Evolutionary conservation across 2,329 filamentous ascomycete species (phyloP), one percentile per base, ranked within the genome.

Genomic region (Aspergillus tanneri): DNA sequence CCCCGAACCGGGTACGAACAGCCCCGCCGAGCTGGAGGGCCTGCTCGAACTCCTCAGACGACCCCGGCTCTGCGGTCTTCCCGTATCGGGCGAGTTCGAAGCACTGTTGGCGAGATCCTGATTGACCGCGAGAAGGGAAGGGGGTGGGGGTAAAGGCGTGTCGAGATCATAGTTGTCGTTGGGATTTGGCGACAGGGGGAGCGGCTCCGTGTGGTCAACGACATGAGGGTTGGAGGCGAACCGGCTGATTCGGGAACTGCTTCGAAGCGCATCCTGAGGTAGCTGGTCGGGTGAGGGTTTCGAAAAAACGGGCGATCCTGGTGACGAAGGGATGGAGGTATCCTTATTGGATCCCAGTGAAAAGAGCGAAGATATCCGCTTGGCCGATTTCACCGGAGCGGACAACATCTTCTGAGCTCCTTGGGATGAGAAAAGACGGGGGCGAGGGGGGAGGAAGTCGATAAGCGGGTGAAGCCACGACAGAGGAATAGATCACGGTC

Each of bases 331-430:
- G 32, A 58, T 54, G 24, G 62, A 62, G 14, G 55, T 53, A 42
- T 71, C 68, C 51, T 70, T 69, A 30, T 64, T 58, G 18, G 67
- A 67, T 10, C 67, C 63, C 50, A 73, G 49, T 5, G 71, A 73
- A 50, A 75, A 74, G 37, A 75, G 65, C 28, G 72, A 75, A 9
- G 72, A 73, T 48, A 75, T 71, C 49, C 72, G 71, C 61, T 68
- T 72, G 48, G 69, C 71, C 47, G 70, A 70, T 56, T 72, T 73
- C 47, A 65, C 63, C 43, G 69, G 70, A 61, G 70, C 65, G 21
- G 69, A 71, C 56, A 72, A 59, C 67, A 71, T 70, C 53, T 53
- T 67, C 27, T n/a, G 18, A 24, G 28, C 47, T 32, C 46, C 49
- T 44, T 47, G 36, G n/a, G 34, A 39, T 19, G 28, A 21, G 34